A percentile compares a stretch with the other conserved stretches of the same genome.
Conservation (phyloP, 768 basidiomycete species). For the Hypholoma fasciculare region DNA sequence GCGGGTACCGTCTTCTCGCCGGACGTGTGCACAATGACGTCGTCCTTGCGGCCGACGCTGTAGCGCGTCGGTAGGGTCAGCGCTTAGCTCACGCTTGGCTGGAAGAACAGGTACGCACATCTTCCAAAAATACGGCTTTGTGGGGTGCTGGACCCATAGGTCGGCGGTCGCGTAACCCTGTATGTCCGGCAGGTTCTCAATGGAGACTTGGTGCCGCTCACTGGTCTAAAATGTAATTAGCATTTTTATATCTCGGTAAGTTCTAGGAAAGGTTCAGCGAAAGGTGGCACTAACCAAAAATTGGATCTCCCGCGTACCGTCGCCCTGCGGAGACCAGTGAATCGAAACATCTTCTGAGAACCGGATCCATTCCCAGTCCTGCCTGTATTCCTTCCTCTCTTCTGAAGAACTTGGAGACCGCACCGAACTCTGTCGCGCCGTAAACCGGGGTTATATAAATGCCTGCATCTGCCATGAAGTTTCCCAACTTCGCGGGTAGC, state of each 20-base stretch:
- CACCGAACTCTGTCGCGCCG: conserved; percentile 34
- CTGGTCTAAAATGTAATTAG: conserved; percentile 21
- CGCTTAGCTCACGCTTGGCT: conserved; percentile 31
- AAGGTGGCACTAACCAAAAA: conserved; percentile 28
- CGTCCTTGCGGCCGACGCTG: conserved; percentile 38
- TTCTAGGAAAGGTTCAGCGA: too few species aligned
- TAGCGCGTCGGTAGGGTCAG: conserved; percentile 24
- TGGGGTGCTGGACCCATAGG: conserved; percentile 43
- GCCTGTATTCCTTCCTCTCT: conserved; percentile 17
- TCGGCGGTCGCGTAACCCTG: conserved; percentile 45
- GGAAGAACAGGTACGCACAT: conserved; percentile 27
- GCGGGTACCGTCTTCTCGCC: conserved; percentile 35
- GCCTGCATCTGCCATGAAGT: conserved; percentile 31
- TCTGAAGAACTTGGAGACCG: conserved; percentile 15
- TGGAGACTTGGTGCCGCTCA: conserved; percentile 30
- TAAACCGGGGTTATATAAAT: conserved; percentile 28
- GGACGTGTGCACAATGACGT: conserved; percentile 32
- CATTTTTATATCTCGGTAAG: neutral
- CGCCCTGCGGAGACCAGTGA: conserved; percentile 35
- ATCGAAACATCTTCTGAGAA: conserved; percentile 24
- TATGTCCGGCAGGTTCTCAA: conserved; percentile 35
- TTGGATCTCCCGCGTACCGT: conserved; percentile 38
- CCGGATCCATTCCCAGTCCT: conserved; percentile 31
- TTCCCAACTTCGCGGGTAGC: conserved; percentile 34
- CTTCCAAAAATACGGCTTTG: conserved; percentile 42